Evolutionary conservation across 805 yeast genomes (phyloP), one percentile per base, ranked within the genome.

Genomic region (Clavispora carvajalis): DNA sequence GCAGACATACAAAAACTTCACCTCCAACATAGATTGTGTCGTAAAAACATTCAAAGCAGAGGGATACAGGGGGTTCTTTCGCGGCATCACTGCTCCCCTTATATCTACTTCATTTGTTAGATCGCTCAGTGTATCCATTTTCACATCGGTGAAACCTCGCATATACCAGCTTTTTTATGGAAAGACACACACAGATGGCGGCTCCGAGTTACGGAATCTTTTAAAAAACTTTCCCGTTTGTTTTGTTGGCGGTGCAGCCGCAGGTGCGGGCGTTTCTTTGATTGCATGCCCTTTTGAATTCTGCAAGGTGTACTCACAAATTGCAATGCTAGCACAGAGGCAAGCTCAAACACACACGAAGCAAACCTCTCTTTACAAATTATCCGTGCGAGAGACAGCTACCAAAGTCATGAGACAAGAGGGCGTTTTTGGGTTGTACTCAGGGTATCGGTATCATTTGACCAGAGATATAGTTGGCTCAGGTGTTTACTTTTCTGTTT

Each of bases 261-360:
- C 93, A 0, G 95, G 95, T 5, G 76, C 76, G 6, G 60, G 71
- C 2, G 79, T 84, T 11, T 73, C 87, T 3, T 25, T 73, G 5
- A 77, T 80, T 58, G 85, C 89, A 3, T 83, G 91, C 49, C 96
- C 96, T 1, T 87, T 87, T 57, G 96, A 87, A 59, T 77, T 85
- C 61, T 80, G 91, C 36, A 88, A 87, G 59, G 70, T 86, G 7
- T 85, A 82, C 46, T 83, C 91, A 26, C 95, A 87, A 58, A 75
- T 87, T 28, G 80, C 71, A n/a, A 50, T 68, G 17, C 53, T 78
- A 33, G 76, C 76, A 24, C 60, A 59, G 49, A 46, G 24, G 25
- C 26, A 7, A 5, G 12, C 10, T 4, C 18, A 15, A 28, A 28
- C 18, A 2, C 12, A 12, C 9, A 13, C 6, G 4, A 28, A 15